Conservation (phyloP, 2,329 filamentous ascomycete genomes). For the Zasmidium cellare region DNA sequence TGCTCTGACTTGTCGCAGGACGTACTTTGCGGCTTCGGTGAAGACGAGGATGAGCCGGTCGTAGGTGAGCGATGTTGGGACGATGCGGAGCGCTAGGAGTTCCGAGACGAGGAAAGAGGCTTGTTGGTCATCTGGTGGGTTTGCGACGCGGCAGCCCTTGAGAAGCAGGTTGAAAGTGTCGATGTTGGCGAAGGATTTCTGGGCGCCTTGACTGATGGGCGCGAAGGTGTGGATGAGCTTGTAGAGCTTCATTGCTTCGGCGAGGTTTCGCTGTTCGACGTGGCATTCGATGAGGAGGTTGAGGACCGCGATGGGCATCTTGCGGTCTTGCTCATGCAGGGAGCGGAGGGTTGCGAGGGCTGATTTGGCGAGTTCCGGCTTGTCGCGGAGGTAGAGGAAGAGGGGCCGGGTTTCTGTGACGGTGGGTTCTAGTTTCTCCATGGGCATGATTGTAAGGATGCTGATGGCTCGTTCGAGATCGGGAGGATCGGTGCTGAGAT, state of each 20-base stretch:
- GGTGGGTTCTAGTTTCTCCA: constrained; percentile 59
- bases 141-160: constrained; percentile 27
- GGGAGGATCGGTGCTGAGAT: constrained; percentile 52
- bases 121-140: constrained; percentile 47
- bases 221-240: constrained; percentile 55
- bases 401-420: constrained; percentile 64
- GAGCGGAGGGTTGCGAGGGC: constrained; percentile 59
- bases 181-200: constrained; percentile 38
- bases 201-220: constrained; percentile 23
- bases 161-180: constrained; percentile 62
- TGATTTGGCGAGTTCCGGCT: constrained; percentile 48
- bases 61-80: constrained; percentile 61
- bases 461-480: constrained; percentile 68
- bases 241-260: constrained; percentile 60
- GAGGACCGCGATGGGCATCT: constrained; percentile 53
- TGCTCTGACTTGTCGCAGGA: constrained; percentile 5
- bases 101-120: constrained; percentile 64
- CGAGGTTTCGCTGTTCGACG: constrained; percentile 45
- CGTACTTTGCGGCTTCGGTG: constrained; percentile 24
- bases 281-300: constrained; percentile 57
- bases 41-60: constrained; percentile 63
- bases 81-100: constrained; percentile 57
- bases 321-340: constrained; percentile 51
- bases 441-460: constrained; percentile 71
- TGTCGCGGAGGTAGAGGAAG: constrained; percentile 54